Evolutionary conservation across 768 basidiomycete species (phyloP).

Genomic region (Xerocomellus chrysenteron): DNA sequence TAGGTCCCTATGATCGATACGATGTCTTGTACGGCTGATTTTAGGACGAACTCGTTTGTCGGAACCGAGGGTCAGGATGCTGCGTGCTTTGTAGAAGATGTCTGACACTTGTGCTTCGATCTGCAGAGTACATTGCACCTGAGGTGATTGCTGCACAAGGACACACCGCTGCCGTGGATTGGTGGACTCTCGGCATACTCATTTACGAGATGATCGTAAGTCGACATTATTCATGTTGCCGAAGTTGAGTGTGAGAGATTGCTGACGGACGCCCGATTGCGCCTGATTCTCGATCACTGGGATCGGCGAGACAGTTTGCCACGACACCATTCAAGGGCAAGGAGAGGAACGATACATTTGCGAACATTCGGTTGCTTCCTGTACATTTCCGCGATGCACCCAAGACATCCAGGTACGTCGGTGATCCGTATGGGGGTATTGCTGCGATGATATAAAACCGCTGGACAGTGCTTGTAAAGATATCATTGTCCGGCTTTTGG

Average conservation of each 20-base stretch:
- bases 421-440: background rate
- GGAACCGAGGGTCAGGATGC: conserved; percentile 86
- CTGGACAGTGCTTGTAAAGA: conserved; percentile 78
- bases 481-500: conserved; percentile 79
- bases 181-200: conserved; percentile 98
- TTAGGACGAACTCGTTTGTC: conserved; percentile 98
- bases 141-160: conserved; percentile 97
- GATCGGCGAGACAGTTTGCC: conserved; percentile 66
- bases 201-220: conserved; percentile 99
- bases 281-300: conserved; percentile 21
- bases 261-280: conserved; percentile 35
- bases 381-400: conserved; percentile 86
- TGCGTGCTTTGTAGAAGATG: conserved; percentile 6
- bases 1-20: conserved; percentile 95
- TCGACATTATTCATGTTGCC: conserved; percentile 30
- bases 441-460: conserved; percentile 5
- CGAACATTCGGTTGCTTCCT: conserved; percentile 86
- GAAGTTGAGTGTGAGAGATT: conserved; percentile 20
- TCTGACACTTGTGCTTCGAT: conserved; percentile 19
- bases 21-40: conserved; percentile 94
- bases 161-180: conserved; percentile 98
- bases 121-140: conserved; percentile 94
- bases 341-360: conserved; percentile 92
- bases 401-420: conserved; percentile 68
- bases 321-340: conserved; percentile 98